A percentile compares a stretch with the other conserved stretches of the same genome.
phyloP scores from a whole-genome alignment of 306 rosid genomes.

The Benincasa hispida region DNA sequence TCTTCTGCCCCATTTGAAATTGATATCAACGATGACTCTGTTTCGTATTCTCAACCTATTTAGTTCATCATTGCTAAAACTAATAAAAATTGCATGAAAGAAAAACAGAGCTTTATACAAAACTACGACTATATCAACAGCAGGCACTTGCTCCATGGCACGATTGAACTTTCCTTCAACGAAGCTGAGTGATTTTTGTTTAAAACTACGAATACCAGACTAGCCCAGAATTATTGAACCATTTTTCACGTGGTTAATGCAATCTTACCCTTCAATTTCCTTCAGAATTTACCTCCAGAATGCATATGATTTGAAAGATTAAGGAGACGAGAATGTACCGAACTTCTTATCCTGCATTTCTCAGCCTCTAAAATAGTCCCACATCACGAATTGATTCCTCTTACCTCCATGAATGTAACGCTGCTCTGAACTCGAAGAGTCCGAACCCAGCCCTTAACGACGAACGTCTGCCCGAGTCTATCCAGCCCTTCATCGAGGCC shows the following conservation, averaged over 20 bases:
- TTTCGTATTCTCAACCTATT: background rate
- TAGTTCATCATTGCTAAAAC: background rate
- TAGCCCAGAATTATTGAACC: background rate
- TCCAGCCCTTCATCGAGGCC: conserved; percentile 41
- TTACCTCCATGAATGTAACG: conserved; percentile 76
- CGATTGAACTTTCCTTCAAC: background rate
- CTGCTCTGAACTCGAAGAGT: conserved; percentile 72
- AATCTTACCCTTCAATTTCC: background rate
- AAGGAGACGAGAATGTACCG: background rate
- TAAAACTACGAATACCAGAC: background rate
- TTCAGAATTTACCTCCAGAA: background rate
- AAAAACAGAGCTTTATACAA: background rate
- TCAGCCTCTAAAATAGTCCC: background rate
- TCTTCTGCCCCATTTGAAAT: background rate
- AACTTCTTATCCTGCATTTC: background rate
- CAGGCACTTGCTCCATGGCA: background rate
- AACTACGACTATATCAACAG: background rate
- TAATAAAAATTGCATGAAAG: background rate
- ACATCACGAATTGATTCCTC: background rate
- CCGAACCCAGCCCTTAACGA: conserved; percentile 75
- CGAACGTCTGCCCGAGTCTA: conserved; percentile 40
- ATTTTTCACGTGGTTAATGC: background rate
- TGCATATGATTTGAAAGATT: background rate
- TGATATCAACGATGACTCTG: background rate
- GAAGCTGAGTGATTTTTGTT: background rate